Conservation (phyloP, 345 rosid genomes). For the Eucalyptus polybractea region DNA sequence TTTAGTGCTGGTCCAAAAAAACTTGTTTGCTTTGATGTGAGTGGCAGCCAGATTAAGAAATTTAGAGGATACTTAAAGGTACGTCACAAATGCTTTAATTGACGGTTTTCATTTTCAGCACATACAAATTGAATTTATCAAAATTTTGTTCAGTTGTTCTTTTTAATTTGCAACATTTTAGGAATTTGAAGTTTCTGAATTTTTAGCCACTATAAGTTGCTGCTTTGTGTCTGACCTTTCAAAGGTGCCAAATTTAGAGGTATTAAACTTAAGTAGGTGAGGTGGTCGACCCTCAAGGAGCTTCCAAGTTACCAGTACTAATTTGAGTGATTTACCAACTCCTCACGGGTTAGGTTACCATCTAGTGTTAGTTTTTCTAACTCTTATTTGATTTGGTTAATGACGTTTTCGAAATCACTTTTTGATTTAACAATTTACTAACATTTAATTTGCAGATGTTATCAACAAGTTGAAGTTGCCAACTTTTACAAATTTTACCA, state of each 20-base stretch:
- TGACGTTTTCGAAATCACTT: accelerated
- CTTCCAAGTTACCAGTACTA: too few relatives aligned
- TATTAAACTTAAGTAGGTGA: too few relatives aligned
- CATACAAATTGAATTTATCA: not conserved
- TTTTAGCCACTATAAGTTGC: not conserved
- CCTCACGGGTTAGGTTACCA: too few relatives aligned
- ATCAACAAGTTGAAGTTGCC: not conserved
- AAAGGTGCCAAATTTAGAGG: not conserved
- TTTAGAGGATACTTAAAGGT: not conserved
- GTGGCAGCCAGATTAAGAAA: accelerated
- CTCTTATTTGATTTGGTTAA: too few relatives aligned
- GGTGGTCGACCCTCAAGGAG: too few relatives aligned
- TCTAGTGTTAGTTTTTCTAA: too few relatives aligned
- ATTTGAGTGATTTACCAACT: too few relatives aligned
- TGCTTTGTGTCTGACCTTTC: not conserved
- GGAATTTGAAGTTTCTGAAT: not conserved
- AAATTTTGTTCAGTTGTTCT: not conserved
- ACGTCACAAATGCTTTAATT: not conserved
- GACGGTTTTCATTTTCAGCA: accelerated
- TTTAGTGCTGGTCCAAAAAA: not conserved
- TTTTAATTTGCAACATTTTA: not conserved
- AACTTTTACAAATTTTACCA: not conserved
- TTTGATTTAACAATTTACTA: too few relatives aligned
- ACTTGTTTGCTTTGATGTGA: not conserved
- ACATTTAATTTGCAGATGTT: too few relatives aligned